Evolutionary conservation across 805 yeast species (phyloP).

Genomic region (Ogataea henricii): DNA sequence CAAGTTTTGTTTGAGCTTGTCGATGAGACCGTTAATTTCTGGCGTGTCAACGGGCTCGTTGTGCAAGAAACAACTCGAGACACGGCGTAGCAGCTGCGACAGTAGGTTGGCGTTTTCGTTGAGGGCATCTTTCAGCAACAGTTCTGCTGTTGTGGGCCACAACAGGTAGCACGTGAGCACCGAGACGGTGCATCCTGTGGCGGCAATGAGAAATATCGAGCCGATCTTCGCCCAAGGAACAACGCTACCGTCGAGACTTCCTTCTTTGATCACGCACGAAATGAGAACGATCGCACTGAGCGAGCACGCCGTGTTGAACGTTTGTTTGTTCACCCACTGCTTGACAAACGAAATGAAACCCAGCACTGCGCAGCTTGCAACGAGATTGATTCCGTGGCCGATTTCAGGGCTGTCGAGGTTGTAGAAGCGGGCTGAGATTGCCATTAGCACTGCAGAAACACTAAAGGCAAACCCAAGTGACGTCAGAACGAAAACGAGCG

Average conservation of each 20-base stretch:
- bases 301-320: slow-evolving; percentile 81
- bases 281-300: slow-evolving; percentile 71
- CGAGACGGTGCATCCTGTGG: slow-evolving; percentile 60
- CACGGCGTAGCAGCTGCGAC: slow-evolving; percentile 48
- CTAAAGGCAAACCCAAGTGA: slow-evolving; percentile 56
- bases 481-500: slow-evolving; percentile 58
- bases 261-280: slow-evolving; percentile 73
- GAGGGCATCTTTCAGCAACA: slow-evolving; percentile 44
- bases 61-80: slow-evolving; percentile 50
- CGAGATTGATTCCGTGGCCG: slow-evolving; percentile 55
- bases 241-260: slow-evolving; percentile 57
- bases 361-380: slow-evolving; percentile 54
- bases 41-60: slow-evolving; percentile 46
- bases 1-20: slow-evolving; percentile 43
- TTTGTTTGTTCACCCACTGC: slow-evolving; percentile 62
- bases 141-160: slow-evolving; percentile 63
- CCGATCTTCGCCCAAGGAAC: slow-evolving; percentile 57
- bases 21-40: slow-evolving; percentile 40
- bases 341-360: slow-evolving; percentile 72
- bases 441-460: slow-evolving; percentile 54
- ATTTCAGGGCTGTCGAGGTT: slow-evolving; percentile 39
- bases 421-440: slow-evolving; percentile 48
- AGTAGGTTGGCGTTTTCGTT: slow-evolving; percentile 54
- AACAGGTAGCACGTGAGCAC: slow-evolving; percentile 60
- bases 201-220: slow-evolving; percentile 58